Evolutionary conservation across 169 alveolate species (phyloP), one percentile per base, ranked within the genome.

Genomic region (Plasmodium gonderi): DNA sequence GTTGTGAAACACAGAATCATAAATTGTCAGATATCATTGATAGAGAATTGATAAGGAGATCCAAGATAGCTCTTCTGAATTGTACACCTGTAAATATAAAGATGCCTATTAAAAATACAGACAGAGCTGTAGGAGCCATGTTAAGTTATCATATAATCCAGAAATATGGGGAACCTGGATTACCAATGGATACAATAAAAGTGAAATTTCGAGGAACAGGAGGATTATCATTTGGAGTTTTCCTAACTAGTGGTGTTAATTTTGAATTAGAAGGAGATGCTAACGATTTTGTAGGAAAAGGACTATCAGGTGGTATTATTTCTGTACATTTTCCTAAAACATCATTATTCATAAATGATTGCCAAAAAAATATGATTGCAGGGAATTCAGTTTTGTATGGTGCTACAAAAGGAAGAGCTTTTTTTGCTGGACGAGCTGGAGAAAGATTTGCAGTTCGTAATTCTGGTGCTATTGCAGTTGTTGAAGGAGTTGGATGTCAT

Each of bases 391-490:
- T 93, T 51, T 85, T 95, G 14, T 96, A 95, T 77, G 98, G 98
- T 38, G 98, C 97, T 26, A 95, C 98, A 42, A 90, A 81, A 45
- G 97, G 98, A 12, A 91, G 96, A 90, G 97, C 95, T 36, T 96
- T 94, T 80, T 92, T 96, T 60, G 95, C 95, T 3, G 98, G 98
- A n/a, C 77, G 94, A 45, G 96, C 98, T 3, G 97, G 96, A 0
- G 97, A 95, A 94, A 89, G 98, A 85, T 96, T 95, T 82, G 96
- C 96, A 14, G 97, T 96, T 40, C 95, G 98, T 23, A 96, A 96
- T 89, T 93, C 96, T 17, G 97, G 97, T 2, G 97, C 96, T 26
- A 80, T 92, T n/a, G 97, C 97, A 2, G 97, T 96, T 40, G 96
- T 95, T n/a, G 97, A 95, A 77, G 98, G 97, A 4, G 96, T 91